Evolutionary conservation across 2,329 filamentous ascomycete genomes (phyloP), one percentile per base, ranked within the genome.

Genomic region (Parascedosporium putredinis): DNA sequence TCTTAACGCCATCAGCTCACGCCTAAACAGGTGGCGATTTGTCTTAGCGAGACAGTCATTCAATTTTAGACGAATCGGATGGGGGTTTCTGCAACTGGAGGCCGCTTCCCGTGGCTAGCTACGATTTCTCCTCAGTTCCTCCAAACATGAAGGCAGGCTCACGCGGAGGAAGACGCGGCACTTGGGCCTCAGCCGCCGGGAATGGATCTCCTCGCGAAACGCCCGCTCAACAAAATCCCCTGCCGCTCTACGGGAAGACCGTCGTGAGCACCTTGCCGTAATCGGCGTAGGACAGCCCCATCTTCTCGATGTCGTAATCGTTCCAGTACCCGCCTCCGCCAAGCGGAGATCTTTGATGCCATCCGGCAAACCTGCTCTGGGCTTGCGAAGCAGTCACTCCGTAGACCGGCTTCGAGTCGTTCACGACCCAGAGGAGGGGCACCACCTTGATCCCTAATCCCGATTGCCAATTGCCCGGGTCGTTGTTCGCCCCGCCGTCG

Each of bases 231-330:
- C n/a, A n/a, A n/a, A n/a, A n/a, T n/a, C n/a, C n/a, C n/a, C n/a
- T n/a, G n/a, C n/a, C n/a, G n/a, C n/a, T 23, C 33, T 27, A 48
- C 8, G 33, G 22, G 68, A 62, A 62, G 0, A 60, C 29, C 6
- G 12, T 54, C 2, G 36, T 53, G 27, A 63, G 49, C 0, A 59
- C 62, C 16, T 55, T 49, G 4, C 60, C 63, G 49, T 67, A 67
- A 2, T 60, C 57, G 10, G 12, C 45, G 46, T 71, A 71, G 2
- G 64, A 67, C 31, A 63, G 55, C 5, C 55, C 56, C 63, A 69
- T 70, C 57, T 68, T 70, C 60, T 71, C 68, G 40, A 71, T 69
- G 52, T 71, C 69, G 50, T 63, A 71, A 52, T 72, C 68, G 43
- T 71, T 72, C 69, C 69, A 72, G 53, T 70, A 71, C 1, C 68